A percentile compares a stretch with the other conserved stretches of the same genome.
Conservation (phyloP, 805 yeast species). For the Ogataea henricii region DNA sequence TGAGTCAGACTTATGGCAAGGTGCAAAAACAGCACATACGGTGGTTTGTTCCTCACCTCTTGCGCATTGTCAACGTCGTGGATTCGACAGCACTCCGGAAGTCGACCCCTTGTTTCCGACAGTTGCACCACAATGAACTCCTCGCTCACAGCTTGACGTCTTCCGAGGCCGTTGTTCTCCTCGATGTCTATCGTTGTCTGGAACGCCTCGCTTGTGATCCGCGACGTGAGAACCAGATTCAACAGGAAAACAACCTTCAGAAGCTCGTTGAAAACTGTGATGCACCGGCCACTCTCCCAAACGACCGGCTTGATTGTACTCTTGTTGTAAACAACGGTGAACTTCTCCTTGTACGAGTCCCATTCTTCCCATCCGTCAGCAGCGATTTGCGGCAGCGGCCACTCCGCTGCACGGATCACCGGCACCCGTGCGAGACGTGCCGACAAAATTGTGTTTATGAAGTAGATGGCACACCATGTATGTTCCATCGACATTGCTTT, state of each 20-base stretch:
- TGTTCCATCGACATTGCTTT: slow-evolving; percentile 3
- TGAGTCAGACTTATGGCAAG: slow-evolving; percentile 1
- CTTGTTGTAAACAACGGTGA: slow-evolving; percentile 2
- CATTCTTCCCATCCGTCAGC: slow-evolving; percentile 10
- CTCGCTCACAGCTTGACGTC: slow-evolving; percentile 4
- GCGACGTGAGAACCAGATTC: slow-evolving; percentile 5
- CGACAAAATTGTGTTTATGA: slow-evolving; percentile 4
- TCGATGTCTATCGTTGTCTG: slow-evolving; percentile 2
- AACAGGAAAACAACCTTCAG: slow-evolving; percentile 2
- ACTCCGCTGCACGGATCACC: slow-evolving; percentile 6
- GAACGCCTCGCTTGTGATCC: slow-evolving; percentile 5
- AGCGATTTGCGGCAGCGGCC: slow-evolving; percentile 6
- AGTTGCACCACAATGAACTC: slow-evolving; percentile 3
- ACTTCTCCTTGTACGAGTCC: slow-evolving; percentile 8
- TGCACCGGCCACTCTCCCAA: slow-evolving; percentile 8
- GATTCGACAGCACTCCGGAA: slow-evolving; percentile 5
- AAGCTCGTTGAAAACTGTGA: slow-evolving; percentile 6
- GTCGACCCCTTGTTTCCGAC: neutral
- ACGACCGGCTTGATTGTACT: slow-evolving; percentile 5
- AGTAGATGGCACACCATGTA: slow-evolving; percentile 8
- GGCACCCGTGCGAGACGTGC: slow-evolving; percentile 4
- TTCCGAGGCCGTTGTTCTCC: neutral
- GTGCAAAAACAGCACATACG: slow-evolving; percentile 5
- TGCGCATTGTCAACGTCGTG: neutral
- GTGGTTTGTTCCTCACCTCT: slow-evolving; percentile 5